Evolutionary conservation across 192 early-diverging fungal genomes (phyloP), one percentile per base, ranked within the genome.

Genomic region (Podochytrium sp.): DNA sequence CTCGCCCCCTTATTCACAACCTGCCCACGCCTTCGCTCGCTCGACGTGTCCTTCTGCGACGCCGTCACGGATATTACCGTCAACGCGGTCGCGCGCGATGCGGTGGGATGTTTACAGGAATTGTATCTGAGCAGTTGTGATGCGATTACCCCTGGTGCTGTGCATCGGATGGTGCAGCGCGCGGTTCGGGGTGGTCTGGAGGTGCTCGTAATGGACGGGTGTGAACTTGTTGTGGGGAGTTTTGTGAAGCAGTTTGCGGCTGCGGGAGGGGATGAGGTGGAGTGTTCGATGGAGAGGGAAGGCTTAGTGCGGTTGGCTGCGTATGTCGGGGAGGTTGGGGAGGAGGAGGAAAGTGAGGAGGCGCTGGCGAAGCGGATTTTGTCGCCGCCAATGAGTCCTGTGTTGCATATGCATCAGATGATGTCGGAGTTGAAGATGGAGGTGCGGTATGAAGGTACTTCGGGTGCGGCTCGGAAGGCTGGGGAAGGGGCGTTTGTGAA

Each of bases 171-270:
- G n/a, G 82, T 79, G 4, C 65, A 78, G 32, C 76, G 79, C 10
- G 35, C 69, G 18, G 12, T 23, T 20, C 18, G 56, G 18, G 61
- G 73, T 6, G n/a, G n/a, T n/a, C 79, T 85, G 18, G 65, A 81
- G 39, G 55, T 82, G 14, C 75, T 86, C 35, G 81, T 86, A 2
- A 43, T 86, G 65, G 85, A 86, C 68, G 85, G 85, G 29, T 86
- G 85, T 49, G 85, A 84, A 23, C 52, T 69, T 37, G 65, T 86
- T 27, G 30, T 75, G 23, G 71, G 74, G 14, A 68, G 74, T 16
- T 84, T 57, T 41, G 68, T 86, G 33, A 75, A 84, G 33, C 42
- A 51, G 16, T 79, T 78, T 41, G 81, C 85, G 10, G 76, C 56
- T 10, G 63, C 75, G 43, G 63, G 75, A n/a, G 57, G 39, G 3